Conservation (phyloP, 768 basidiomycete species). For the Boletus eberwhitei region DNA sequence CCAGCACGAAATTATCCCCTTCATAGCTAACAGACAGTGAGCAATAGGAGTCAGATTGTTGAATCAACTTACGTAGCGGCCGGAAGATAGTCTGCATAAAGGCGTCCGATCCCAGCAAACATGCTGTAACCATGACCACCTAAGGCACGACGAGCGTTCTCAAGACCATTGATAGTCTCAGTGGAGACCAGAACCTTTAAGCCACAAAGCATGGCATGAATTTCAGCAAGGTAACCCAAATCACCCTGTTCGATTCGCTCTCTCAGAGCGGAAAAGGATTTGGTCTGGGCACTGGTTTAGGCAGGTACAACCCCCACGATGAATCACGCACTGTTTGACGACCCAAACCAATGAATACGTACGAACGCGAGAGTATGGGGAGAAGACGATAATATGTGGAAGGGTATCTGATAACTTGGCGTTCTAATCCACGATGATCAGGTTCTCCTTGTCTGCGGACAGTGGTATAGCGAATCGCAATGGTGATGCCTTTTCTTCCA, state of each 20-base stretch:
- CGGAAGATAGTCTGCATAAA: slow-evolving; percentile 66
- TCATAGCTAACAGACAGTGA: slow-evolving; percentile 48
- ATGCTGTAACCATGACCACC: slow-evolving; percentile 77
- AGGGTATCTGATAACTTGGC: slow-evolving; percentile 69
- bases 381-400: slow-evolving; percentile 69
- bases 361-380: slow-evolving; percentile 65
- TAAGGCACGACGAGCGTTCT: slow-evolving; percentile 64
- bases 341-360: slow-evolving; percentile 66
- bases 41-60: neutral
- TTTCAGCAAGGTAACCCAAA: slow-evolving; percentile 61
- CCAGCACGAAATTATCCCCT: slow-evolving; percentile 77
- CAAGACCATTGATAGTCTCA: slow-evolving; percentile 53
- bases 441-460: slow-evolving; percentile 66
- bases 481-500: slow-evolving; percentile 45
- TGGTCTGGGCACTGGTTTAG: slow-evolving; percentile 34
- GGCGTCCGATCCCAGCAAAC: slow-evolving; percentile 60
- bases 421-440: slow-evolving; percentile 52
- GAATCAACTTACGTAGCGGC: slow-evolving; percentile 50
- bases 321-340: slow-evolving; percentile 47
- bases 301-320: neutral
- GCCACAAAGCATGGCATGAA: slow-evolving; percentile 68
- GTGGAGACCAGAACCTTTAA: slow-evolving; percentile 61
- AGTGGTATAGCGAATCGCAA: slow-evolving; percentile 69
- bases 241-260: slow-evolving; percentile 52
- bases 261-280: slow-evolving; percentile 49